Base-by-base conservation (phyloP, 2,329 filamentous ascomycete genomes). In the Ophiocordyceps polyrhachis-furcata region DNA sequence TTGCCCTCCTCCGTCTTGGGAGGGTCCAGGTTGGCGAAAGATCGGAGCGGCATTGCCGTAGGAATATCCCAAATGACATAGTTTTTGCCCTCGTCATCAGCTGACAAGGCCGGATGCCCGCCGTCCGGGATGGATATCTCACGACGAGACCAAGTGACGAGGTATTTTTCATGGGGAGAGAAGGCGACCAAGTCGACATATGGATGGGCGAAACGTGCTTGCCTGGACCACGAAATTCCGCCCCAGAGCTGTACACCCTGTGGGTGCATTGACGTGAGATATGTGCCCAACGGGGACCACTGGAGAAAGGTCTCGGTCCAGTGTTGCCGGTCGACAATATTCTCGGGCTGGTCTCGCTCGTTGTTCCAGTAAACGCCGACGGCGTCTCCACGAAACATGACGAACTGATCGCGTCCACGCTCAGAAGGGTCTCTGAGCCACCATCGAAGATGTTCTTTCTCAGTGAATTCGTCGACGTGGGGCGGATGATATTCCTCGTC, bases 291-390 rank as follows among this genome's bases (percentile, higher is more conserved):
- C 40, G 91, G 91, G 46, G 91, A 96, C 91, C 91, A 98, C 67
- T 94, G 86, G 43, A 98, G 81, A 60, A 98, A 98, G 35, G 85
- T 85, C 65, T 98, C 91, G 48, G 91, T 98, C 91, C 91, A 98
- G 71, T 93, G 84, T 56, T 83, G 79, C 53, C 91, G 81, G 58
- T 96, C 89, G 47, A 98, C 85, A 35, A 95, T 76, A 50, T 76
- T 78, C 63, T 98, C 91, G 5, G 89, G 87, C 20, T 73, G 65
- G 48, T 95, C 88, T 65, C 83, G 89, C 67, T 93, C 91, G 71
- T 93, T 93, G 70, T 96, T 96, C 89, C 89, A 98, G 72, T 83
- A 94, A 6, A 98, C 83, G 48, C 87, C 88, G 35, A 98, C 91
- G 50, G 81, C 82, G 44, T 98, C 91, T 53, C 81, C 83, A 44